Evolutionary conservation across 768 basidiomycete species (phyloP).

Genomic region (Pleurotus djamor): DNA sequence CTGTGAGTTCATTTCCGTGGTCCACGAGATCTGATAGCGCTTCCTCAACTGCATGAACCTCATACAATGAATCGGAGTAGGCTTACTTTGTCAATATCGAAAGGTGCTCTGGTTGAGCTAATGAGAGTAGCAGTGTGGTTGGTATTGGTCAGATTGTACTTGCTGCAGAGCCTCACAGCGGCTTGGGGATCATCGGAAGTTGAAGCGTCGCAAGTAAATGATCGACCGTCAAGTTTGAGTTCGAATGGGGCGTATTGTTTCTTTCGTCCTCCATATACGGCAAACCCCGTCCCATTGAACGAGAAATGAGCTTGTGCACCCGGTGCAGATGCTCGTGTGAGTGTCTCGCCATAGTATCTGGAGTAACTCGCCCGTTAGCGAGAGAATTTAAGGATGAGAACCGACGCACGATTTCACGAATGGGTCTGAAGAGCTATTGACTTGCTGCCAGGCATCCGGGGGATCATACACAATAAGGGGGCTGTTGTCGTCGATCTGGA

Average conservation of each 20-base stretch:
- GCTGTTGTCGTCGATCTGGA: constrained; percentile 20
- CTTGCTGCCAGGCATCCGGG: constrained; percentile 16
- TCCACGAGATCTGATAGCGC: constrained; percentile 16
- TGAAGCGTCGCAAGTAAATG: constrained; percentile 14
- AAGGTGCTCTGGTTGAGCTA: constrained; percentile 8
- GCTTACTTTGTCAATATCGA: constrained; percentile 35
- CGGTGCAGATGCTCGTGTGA: constrained; percentile 24
- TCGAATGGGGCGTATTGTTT: constrained; percentile 31
- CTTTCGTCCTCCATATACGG: constrained; percentile 34
- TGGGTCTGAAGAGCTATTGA: constrained; percentile 12
- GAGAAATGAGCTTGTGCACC: constrained; percentile 24
- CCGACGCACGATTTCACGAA: constrained; percentile 4
- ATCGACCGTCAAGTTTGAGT: constrained; percentile 25
- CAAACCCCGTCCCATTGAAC: constrained; percentile 36
- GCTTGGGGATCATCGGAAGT: constrained; percentile 14
- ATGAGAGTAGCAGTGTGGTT: constrained; percentile 25
- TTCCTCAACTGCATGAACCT: not conserved
- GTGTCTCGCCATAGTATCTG: constrained; percentile 36
- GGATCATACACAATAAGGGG: constrained; percentile 22
- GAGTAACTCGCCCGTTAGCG: not conserved
- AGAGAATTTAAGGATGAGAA: not conserved
- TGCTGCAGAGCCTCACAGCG: constrained; percentile 26
- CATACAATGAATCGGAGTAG: not conserved
- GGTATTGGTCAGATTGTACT: constrained; percentile 18
- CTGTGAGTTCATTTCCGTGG: constrained; percentile 10